Evolutionary conservation across 257 asterid species (phyloP).

Genomic region (Leptodermis oblonga): DNA sequence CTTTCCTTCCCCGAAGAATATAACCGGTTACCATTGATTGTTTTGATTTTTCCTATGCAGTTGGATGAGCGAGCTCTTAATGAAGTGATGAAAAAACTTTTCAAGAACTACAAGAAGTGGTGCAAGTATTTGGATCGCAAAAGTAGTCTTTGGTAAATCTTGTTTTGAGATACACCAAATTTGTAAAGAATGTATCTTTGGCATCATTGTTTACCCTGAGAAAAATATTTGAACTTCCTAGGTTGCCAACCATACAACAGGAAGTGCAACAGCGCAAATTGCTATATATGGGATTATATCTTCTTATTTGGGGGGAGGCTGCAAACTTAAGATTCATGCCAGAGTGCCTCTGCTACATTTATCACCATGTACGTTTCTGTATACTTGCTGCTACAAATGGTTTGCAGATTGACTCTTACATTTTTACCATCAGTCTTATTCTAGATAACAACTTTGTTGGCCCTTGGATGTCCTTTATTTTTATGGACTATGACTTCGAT

Average conservation of each 20-base stretch:
- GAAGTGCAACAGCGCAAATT: constrained; percentile 97
- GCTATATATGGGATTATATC: constrained; percentile 86
- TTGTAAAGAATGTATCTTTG: neutral
- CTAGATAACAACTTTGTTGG: neutral
- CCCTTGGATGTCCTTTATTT: neutral
- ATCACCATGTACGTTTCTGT: constrained; percentile 78
- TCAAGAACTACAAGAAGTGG: constrained; percentile 98
- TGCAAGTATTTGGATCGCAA: constrained; percentile 98
- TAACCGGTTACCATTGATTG: neutral
- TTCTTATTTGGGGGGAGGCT: constrained; percentile 99
- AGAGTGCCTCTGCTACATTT: constrained; percentile 92
- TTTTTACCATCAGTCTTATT: neutral
- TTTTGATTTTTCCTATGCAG: constrained; percentile 32
- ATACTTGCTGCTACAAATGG: constrained; percentile 5
- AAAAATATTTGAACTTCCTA: constrained; percentile 23
- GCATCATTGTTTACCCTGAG: neutral
- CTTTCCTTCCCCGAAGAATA: neutral
- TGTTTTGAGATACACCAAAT: neutral
- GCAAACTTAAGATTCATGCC: constrained; percentile 99
- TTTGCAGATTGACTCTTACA: neutral
- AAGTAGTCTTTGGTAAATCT: constrained; percentile 86
- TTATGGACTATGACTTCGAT: neutral
- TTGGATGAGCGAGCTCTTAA: constrained; percentile 97
- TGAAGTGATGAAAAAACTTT: constrained; percentile 97
- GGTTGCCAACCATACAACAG: constrained; percentile 98